Base-by-base conservation (phyloP, 2,329 filamentous ascomycete genomes). In the Raffaelea albimanens region DNA sequence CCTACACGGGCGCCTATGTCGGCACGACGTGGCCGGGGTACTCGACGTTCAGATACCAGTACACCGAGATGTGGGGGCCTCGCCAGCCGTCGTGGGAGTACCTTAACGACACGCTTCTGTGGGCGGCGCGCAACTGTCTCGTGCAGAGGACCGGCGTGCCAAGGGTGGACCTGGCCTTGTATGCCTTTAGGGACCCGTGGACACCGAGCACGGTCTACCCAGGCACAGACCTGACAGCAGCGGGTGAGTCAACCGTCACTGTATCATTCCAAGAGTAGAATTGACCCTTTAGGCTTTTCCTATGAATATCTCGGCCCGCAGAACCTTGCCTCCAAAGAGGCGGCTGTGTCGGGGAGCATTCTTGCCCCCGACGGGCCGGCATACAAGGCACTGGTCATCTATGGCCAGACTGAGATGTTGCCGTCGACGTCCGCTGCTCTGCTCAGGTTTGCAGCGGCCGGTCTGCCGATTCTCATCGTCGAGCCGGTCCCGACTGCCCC, bases 321-420 rank as follows among this genome's bases (percentile, higher is more conserved):
- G 8, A 34, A 45, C n/a, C 42, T 55, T 13, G 49, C 39, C 46
- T 46, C 20, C 39, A 44, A 22, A 39, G 43, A 4, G 21, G 31
- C 20, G 31, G 52, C 33, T 41, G 47, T 19, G 21, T 56, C n/a
- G 9, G 18, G 34, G 14, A 38, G n/a, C 8, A 8, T 38, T 16
- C 48, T 59, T 11, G 52, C 55, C 4, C 45, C 53, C 7, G 52
- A 57, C 14, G 55, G 57, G 1, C 53, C 55, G 2, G 52, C 46
- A 8, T 59, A 58, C 43, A 55, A 56, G 42, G 55, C 56, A 2
- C 33, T 60, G 3, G 47, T 57, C 10, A 19, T 59, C 22, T 52
- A 53, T 40, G 43, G 51, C 31, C 53, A 60, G 45, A 52, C 51
- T 20, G 47, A 46, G 29, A 56, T 57, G 21, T 52, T 49, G 2